Evolutionary conservation across 768 basidiomycete species (phyloP), one percentile per base, ranked within the genome.

Genomic region (Lyophyllum atratum): DNA sequence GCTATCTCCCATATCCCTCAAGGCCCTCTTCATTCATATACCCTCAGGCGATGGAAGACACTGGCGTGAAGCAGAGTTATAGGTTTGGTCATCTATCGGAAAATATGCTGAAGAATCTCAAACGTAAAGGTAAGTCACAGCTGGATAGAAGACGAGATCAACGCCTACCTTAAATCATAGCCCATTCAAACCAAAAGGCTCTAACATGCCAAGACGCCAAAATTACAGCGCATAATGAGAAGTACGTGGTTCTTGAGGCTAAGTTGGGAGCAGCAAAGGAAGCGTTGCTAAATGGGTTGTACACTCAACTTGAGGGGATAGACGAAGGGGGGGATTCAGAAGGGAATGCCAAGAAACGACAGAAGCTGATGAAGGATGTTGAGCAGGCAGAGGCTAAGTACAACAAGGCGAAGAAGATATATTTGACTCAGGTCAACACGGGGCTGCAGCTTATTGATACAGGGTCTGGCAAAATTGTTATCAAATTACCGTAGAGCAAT

Each of bases 81-180:
- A 45, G 4, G 70, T 59, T 26, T 56, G 59, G 7, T 62, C 66
- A 42, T 49, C 17, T 10, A 21, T 1, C 34, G 54, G 47, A 48
- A 25, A 66, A 11, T 67, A 58, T 45, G 29, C 33, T 49, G 25
- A 54, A 53, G 22, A 58, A 49, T 42, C 26, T 58, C n/a, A 58
- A 58, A 40, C 42, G 52, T n/a, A 57, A 60, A 57, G 31, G 56
- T 47, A 21, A 46, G 45, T 49, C 22, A 31, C 29, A 31, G 29
- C 29, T 31, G 29, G 29, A 31, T 31, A 31, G 29, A 31, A 31
- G 29, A 31, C 11, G 29, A 31, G 29, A 31, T 31, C 29, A 31
- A 31, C 11, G 11, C 29, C 29, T 31, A 31, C 29, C 6, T 31
- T 31, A 31, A 31, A 31, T 31, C 29, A 31, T 31, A 31, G 29